Percentiles rank a stretch among this genome's conserved stretches.
These are phyloP conservation scores for Cucurbita moschata DNA, from an alignment of 306 rosid species.

Conservation along the genomic window DNA sequence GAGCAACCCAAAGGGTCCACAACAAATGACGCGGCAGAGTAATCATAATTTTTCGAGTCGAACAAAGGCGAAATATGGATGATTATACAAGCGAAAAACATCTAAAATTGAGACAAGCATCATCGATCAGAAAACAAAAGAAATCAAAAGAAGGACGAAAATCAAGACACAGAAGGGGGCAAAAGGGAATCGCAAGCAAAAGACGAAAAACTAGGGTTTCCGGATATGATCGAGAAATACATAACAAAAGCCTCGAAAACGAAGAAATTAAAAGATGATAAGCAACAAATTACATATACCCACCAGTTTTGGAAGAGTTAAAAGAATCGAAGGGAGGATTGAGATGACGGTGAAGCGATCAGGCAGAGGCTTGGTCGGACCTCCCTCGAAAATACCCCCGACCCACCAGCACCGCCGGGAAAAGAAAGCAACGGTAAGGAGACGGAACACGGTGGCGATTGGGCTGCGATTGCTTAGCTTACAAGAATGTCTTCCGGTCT, in stretches of 20 bases:
- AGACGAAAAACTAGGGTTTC: constrained; percentile 2
- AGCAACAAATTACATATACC: not conserved
- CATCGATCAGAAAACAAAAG: not conserved
- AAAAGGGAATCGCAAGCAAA: not conserved
- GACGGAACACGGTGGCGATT: not conserved
- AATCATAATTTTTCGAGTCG: not conserved
- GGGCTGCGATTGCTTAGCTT: not conserved
- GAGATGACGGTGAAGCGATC: not conserved
- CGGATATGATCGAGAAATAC: not conserved
- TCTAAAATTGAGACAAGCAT: not conserved
- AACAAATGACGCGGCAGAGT: not conserved
- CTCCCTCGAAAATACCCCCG: not conserved
- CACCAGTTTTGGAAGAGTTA: not conserved
- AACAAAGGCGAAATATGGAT: not conserved
- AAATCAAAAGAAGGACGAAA: not conserved
- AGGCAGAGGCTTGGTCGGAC: not conserved
- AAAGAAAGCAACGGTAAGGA: not conserved
- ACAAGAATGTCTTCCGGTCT: not conserved
- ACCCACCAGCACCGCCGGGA: not conserved
- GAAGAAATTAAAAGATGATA: not conserved
- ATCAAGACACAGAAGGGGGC: not conserved
- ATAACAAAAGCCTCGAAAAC: not conserved
- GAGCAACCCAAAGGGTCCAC: not conserved
- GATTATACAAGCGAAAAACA: too few relatives aligned
- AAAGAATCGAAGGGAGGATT: not conserved